Evolutionary conservation across 2,329 filamentous ascomycete genomes (phyloP), one percentile per base, ranked within the genome.

Genomic region (Botrytis paeoniae): DNA sequence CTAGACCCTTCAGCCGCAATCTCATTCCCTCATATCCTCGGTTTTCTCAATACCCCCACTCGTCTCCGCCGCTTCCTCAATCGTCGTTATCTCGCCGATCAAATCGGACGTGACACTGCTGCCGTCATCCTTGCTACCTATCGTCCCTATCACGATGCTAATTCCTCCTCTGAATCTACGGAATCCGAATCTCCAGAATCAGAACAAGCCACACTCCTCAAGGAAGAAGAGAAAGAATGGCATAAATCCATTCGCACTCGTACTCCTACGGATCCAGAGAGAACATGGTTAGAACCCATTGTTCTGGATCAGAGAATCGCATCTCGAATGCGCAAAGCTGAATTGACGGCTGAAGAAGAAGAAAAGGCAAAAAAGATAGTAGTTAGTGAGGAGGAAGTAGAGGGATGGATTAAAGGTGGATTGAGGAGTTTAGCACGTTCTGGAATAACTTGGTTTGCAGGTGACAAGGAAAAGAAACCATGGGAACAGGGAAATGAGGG

Each of bases 41-140:
- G 96, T 74, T 97, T 99, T 85, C 85, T 93, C 75, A 95, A 96
- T 84, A 98, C 95, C 4, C 93, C 94, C 0, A 92, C 91, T 76
- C 91, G 96, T 74, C 86, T 98, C 74, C 92, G 92, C 80, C 92
- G 96, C 76, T 99, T 95, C 86, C 86, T 99, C 74, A 97, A 92
- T 81, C 91, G 92, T 75, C 92, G 96, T 71, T 84, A 89, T 75
- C 86, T 97, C n/a, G 95, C 95, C 75, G 95, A 99, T 80, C 87
- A 91, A 63, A 90, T 98, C 74, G 96, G 96, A 69, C 91, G 93
- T 60, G 90, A 98, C 76, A 94, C 97, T 29, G 95, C 95, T 0
- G 92, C 94, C 51, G 90, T 92, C 51, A 95, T 97, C 74, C 89
- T 98, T 54, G 89, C 84, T 20, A 82, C 81, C 20, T 84, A 86